Evolutionary conservation across 495 filamentous ascomycete genomes (phyloP).

Genomic region (Rhypophila decipiens): DNA sequence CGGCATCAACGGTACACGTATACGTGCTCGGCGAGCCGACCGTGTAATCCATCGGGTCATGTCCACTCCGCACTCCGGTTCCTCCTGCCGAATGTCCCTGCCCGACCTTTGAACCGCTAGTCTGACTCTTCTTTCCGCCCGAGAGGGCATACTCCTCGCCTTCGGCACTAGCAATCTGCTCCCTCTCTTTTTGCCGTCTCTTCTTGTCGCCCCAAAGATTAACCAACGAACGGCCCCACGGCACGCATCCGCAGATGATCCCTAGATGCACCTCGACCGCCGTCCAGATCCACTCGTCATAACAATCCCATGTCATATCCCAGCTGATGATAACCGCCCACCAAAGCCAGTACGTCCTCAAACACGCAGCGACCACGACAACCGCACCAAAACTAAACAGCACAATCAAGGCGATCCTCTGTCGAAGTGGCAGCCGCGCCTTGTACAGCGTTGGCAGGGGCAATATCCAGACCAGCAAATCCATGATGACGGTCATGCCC

Average conservation of each 20-base stretch:
- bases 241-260: slow-evolving; percentile 34
- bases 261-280: slow-evolving; percentile 36
- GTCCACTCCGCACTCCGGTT: too few species aligned
- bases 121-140: too few species aligned
- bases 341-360: slow-evolving; percentile 20
- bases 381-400: slow-evolving; percentile 18
- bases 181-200: too few species aligned
- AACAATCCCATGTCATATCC: slow-evolving; percentile 31
- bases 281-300: slow-evolving; percentile 33
- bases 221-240: slow-evolving; percentile 27
- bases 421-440: slow-evolving; percentile 16
- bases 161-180: too few species aligned
- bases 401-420: slow-evolving; percentile 17
- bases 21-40: too few species aligned
- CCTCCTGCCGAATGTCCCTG: too few species aligned
- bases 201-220: background rate
- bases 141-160: too few species aligned
- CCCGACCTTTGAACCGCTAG: too few species aligned
- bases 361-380: slow-evolving; percentile 15
- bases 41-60: too few species aligned
- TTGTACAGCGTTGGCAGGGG: slow-evolving; percentile 30
- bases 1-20: too few species aligned
- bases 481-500: slow-evolving; percentile 25
- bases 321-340: slow-evolving; percentile 19
- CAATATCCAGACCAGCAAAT: slow-evolving; percentile 34